Conservation (phyloP, 805 yeast genomes). For the Brettanomyces custersianus region DNA sequence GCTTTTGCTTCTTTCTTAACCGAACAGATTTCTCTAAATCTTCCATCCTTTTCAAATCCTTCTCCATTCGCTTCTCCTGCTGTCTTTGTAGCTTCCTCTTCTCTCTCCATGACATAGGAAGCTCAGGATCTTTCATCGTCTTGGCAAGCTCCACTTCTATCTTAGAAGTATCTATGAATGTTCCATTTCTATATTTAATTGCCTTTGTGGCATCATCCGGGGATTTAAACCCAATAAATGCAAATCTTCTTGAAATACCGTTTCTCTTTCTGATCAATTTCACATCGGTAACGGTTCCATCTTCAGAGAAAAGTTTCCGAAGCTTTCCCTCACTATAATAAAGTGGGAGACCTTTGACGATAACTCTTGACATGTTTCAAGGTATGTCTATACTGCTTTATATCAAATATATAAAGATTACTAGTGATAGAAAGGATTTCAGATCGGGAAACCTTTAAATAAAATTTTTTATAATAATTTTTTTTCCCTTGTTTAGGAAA, state of each 20-base stretch:
- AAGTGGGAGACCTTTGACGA: constrained; percentile 82
- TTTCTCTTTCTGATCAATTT: constrained; percentile 70
- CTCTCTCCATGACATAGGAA: constrained; percentile 58
- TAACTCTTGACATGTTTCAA: constrained; percentile 72
- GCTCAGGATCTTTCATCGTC: constrained; percentile 74
- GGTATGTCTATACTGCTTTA: too few species aligned
- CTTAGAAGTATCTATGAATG: constrained; percentile 77
- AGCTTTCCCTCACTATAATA: constrained; percentile 70
- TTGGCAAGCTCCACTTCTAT: constrained; percentile 78
- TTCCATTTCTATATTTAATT: constrained; percentile 60
- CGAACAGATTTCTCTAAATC: constrained; percentile 33
- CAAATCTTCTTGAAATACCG: constrained; percentile 89
- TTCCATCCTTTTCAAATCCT: constrained; percentile 38
- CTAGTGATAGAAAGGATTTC: too few species aligned
- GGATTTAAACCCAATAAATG: constrained; percentile 81
- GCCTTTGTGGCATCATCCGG: constrained; percentile 70
- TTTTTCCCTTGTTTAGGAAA: too few species aligned
- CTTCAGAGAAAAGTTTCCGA: constrained; percentile 47
- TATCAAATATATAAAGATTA: too few species aligned
- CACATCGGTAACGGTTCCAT: constrained; percentile 77
- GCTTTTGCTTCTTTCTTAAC: constrained; percentile 32
- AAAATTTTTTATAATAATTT: too few species aligned
- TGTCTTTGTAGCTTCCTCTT: constrained; percentile 43
- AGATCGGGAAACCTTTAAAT: too few species aligned
- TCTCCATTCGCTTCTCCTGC: constrained; percentile 40